Evolutionary conservation across 108 stramenopile species (phyloP), one percentile per base, ranked within the genome.

Genomic region (Stephanodiscus minutulus): DNA sequence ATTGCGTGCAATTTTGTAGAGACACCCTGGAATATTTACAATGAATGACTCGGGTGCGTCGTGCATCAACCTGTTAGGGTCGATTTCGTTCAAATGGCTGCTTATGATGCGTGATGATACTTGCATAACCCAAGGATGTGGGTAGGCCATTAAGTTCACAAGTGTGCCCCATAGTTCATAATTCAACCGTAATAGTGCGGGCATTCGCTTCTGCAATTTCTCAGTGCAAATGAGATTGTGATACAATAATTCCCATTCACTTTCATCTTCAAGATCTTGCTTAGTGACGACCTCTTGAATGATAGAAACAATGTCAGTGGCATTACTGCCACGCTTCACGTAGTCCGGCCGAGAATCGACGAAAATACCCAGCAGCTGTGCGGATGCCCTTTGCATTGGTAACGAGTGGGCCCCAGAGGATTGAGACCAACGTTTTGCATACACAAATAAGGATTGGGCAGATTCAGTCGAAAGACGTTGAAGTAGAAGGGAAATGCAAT

Each of bases 121-220:
- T 44, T 85, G 68, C 74, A 84, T 88, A 33, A 95, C 71, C 90
- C 88, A 95, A 11, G 91, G 87, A 79, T 95, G 91, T 12, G 81
- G 68, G 52, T 86, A 79, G 24, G 81, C 69, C 47, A 94, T 50
- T 25, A 79, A 68, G 52, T 83, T 76, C 25, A 89, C 75, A 22
- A 91, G 76, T 33, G 69, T 50, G 13, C 22, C 61, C 88, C 89
- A 88, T 10, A 94, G 46, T 3, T 85, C 83, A 46, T 54, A 52
- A 35, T 68, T 48, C 17, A 64, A 29, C 10, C 65, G 46, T 8
- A 85, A 54, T 24, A 56, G 2, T 31, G 72, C 43, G 12, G 64
- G 53, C 50, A 73, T 37, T 4, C 64, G 41, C 52, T 78, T 74
- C 15, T 50, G 69, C 27, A 92, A 33, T 61, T 91, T 92, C 64